Evolutionary conservation across 306 rosid species (phyloP).

Genomic region (Senna siamea): DNA sequence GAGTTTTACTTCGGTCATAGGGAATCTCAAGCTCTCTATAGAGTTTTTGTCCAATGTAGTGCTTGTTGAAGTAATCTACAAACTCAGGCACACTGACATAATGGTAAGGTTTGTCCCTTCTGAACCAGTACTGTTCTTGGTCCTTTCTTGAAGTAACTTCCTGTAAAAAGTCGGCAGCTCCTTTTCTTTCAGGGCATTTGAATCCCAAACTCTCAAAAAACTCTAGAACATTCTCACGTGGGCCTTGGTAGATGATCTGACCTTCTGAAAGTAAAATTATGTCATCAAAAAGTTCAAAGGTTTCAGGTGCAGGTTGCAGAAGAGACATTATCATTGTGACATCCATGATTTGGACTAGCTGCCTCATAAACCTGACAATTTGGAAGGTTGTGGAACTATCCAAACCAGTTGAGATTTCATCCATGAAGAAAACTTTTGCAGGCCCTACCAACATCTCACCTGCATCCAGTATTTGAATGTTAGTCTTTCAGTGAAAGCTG

Average conservation of each 20-base stretch:
- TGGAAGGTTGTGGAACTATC: constrained; percentile 82
- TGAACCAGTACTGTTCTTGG: constrained; percentile 77
- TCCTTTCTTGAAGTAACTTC: constrained; percentile 84
- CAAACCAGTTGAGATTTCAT: constrained; percentile 79
- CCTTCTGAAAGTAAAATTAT: constrained; percentile 77
- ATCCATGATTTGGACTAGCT: constrained; percentile 68
- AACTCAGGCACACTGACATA: constrained; percentile 57
- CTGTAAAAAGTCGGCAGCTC: constrained; percentile 73
- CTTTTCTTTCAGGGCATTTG: constrained; percentile 81
- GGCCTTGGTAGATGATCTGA: constrained; percentile 76
- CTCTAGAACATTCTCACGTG: constrained; percentile 53
- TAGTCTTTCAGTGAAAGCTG: constrained; percentile 1
- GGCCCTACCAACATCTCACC: constrained; percentile 90
- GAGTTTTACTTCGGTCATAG: constrained; percentile 52
- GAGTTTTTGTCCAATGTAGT: constrained; percentile 47
- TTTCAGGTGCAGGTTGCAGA: constrained; percentile 81
- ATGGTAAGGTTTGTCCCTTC: constrained; percentile 56
- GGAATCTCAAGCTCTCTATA: constrained; percentile 51
- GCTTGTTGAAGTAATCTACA: constrained; percentile 46
- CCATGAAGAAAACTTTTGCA: constrained; percentile 75
- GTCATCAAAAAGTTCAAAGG: constrained; percentile 72
- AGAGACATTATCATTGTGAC: constrained; percentile 74
- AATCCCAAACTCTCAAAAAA: constrained; percentile 69
- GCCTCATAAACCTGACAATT: constrained; percentile 67
- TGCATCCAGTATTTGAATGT: constrained; percentile 38